phyloP scores from a whole-genome alignment of 2,329 filamentous ascomycete genomes.

The Penicillium sp. region DNA sequence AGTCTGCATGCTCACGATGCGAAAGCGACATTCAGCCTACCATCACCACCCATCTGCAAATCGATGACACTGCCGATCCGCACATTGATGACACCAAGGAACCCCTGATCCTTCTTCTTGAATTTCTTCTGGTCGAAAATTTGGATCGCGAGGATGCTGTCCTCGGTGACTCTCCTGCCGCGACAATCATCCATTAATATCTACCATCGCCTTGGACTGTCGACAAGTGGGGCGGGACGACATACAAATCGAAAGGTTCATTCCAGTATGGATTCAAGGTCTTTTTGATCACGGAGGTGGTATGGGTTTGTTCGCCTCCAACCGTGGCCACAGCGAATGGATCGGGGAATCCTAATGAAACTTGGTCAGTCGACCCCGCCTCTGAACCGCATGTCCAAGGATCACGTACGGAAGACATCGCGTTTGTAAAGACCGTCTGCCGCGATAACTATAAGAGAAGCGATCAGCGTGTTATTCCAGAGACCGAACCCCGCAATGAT shows the following conservation, averaged over 20 bases:
- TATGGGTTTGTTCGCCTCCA: constrained; percentile 96
- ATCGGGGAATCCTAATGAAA: constrained; percentile 75
- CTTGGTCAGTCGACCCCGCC: constrained; percentile 14
- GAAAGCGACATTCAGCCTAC: constrained; percentile 50
- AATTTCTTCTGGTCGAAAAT: constrained; percentile 99
- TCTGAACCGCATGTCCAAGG: constrained; percentile 8
- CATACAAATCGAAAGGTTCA: constrained; percentile 96
- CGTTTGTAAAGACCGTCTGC: constrained; percentile 98
- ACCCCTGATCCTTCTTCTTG: constrained; percentile 99
- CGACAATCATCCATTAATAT: constrained; percentile 11
- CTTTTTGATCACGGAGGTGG: constrained; percentile 94
- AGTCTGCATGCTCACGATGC: constrained; percentile 8
- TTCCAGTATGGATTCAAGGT: constrained; percentile 99
- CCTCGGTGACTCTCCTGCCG: constrained; percentile 77
- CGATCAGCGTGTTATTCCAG: constrained; percentile 17
- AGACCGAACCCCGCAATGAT: constrained; percentile 20
- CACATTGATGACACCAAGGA: constrained; percentile 95
- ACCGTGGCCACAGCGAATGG: constrained; percentile 96
- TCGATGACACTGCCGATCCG: constrained; percentile 92
- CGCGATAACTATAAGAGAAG: constrained; percentile 70
- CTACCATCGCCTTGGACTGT: constrained; percentile 1
- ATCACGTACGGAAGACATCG: constrained; percentile 89
- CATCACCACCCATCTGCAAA: constrained; percentile 80
- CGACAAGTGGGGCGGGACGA: constrained; percentile 11
- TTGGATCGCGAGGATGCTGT: constrained; percentile 93